phyloP scores from a whole-genome alignment of 2,329 filamentous ascomycete species.

The Dactylellina leptospora region DNA sequence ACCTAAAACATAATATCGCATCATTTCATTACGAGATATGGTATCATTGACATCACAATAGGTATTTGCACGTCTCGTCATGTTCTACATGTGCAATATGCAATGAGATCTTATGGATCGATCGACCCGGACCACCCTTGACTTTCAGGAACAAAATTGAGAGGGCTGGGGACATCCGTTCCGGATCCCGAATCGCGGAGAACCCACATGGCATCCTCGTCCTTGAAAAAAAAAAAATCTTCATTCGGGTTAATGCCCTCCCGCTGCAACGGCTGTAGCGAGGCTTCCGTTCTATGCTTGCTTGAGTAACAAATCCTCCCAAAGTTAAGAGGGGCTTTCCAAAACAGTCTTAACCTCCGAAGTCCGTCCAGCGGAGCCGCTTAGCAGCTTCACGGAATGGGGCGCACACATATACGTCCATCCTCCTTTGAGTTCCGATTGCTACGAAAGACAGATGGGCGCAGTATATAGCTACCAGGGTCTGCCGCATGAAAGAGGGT shows the following conservation, averaged over 20 bases:
- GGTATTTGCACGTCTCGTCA: background rate
- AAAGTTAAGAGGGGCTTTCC: no score
- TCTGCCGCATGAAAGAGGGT: background rate
- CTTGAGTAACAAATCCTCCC: no score
- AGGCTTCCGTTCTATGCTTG: no score
- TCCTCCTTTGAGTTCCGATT: no score
- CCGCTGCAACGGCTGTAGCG: slow-evolving; percentile 13
- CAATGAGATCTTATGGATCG: slow-evolving; percentile 27
- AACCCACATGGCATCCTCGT: slow-evolving; percentile 6
- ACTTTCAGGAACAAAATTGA: slow-evolving; percentile 46
- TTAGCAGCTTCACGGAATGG: no score
- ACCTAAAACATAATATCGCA: no score
- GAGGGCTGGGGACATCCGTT: slow-evolving; percentile 19
- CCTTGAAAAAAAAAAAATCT: no score
- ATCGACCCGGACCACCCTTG: slow-evolving; percentile 29
- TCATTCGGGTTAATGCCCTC: slow-evolving; percentile 23
- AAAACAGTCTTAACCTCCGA: slow-evolving; percentile 30
- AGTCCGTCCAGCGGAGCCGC: no score
- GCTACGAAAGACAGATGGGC: no score
- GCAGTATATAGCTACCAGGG: background rate
- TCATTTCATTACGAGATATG: no score
- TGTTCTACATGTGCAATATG: slow-evolving; percentile 43
- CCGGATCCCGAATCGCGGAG: slow-evolving; percentile 20
- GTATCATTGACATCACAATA: slow-evolving; percentile 8
- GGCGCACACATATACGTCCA: no score